A percentile compares a stretch with the other conserved stretches of the same genome.
phyloP scores from a whole-genome alignment of 495 filamentous ascomycete species.

The Tetracladium setigerum region DNA sequence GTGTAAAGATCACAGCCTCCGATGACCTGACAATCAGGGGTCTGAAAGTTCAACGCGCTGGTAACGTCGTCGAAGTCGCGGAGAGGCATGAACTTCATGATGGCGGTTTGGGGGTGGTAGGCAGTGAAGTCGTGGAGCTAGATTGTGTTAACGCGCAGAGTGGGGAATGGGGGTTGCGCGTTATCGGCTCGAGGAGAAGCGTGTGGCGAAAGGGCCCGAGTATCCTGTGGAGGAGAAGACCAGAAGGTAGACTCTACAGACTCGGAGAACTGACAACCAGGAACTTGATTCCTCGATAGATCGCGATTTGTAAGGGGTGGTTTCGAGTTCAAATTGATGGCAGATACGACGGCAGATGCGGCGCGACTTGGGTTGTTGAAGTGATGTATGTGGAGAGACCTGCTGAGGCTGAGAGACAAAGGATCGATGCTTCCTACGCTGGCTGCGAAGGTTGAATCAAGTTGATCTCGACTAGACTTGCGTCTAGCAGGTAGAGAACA shows the following conservation, averaged over 20 bases:
- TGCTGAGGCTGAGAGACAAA: constrained; percentile 21
- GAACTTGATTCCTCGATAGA: constrained; percentile 16
- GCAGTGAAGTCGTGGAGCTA: constrained; percentile 6
- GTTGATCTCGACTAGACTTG: constrained; percentile 19
- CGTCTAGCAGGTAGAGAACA: constrained; percentile 23
- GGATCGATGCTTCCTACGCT: constrained; percentile 18
- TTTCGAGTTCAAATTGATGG: no score
- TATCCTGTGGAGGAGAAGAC: constrained; percentile 16
- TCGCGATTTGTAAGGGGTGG: not conserved
- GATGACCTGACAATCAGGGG: constrained; percentile 77
- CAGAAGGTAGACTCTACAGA: constrained; percentile 23
- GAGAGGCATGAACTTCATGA: constrained; percentile 76
- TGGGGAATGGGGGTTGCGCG: constrained; percentile 18
- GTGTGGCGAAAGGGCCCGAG: constrained; percentile 20
- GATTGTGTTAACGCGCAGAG: constrained; percentile 17
- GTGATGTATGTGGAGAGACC: constrained; percentile 7
- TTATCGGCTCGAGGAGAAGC: constrained; percentile 21
- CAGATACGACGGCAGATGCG: constrained; percentile 9
- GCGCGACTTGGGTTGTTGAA: not conserved
- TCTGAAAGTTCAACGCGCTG: constrained; percentile 87
- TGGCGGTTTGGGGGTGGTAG: constrained; percentile 4
- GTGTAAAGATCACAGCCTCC: constrained; percentile 95
- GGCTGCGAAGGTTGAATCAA: constrained; percentile 22
- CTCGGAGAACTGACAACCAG: constrained; percentile 21
- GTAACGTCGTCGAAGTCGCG: constrained; percentile 83